Percentiles rank a stretch among this genome's conserved stretches.
These are phyloP conservation scores for Barnettozyma botsteinii DNA, from an alignment of 805 yeast genomes.

Conservation along the genomic window DNA sequence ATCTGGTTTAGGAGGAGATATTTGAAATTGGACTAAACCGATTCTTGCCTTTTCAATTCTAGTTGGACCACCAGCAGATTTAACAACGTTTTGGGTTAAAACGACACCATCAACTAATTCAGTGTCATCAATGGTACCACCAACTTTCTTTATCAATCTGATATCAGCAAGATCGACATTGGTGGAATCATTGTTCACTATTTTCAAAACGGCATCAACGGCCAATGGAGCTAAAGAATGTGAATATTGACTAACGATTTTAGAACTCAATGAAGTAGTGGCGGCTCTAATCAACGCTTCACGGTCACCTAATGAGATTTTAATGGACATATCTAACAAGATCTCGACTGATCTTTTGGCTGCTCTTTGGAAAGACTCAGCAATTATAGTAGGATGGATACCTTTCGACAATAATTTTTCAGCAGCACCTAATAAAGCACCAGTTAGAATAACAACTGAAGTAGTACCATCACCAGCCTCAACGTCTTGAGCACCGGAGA, in stretches of 20 bases:
- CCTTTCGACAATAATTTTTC: slow-evolving; percentile 85
- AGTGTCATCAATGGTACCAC: slow-evolving; percentile 97
- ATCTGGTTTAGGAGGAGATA: slow-evolving; percentile 89
- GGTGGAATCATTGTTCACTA: slow-evolving; percentile 52
- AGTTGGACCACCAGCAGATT: slow-evolving; percentile 91
- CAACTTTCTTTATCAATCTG: slow-evolving; percentile 86
- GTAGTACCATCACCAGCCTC: slow-evolving; percentile 99
- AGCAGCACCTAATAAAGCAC: slow-evolving; percentile 91
- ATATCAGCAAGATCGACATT: slow-evolving; percentile 85
- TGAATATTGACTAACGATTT: slow-evolving; percentile 92
- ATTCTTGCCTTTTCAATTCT: slow-evolving; percentile 91
- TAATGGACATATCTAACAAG: slow-evolving; percentile 76
- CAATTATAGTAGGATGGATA: slow-evolving; percentile 91
- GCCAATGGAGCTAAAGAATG: slow-evolving; percentile 85
- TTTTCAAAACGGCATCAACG: slow-evolving; percentile 86
- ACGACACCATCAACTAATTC: slow-evolving; percentile 91
- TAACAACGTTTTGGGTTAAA: slow-evolving; percentile 82
- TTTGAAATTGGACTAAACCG: slow-evolving; percentile 84
- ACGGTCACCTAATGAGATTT: slow-evolving; percentile 72
- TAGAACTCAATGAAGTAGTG: slow-evolving; percentile 86
- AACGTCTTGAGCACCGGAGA: slow-evolving; percentile 95
- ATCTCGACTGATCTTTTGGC: slow-evolving; percentile 80
- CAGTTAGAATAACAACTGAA: slow-evolving; percentile 91
- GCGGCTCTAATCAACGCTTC: slow-evolving; percentile 89
- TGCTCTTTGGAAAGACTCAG: slow-evolving; percentile 90